Conservation (phyloP, 768 basidiomycete species). For the Lactifluus rugatus region DNA sequence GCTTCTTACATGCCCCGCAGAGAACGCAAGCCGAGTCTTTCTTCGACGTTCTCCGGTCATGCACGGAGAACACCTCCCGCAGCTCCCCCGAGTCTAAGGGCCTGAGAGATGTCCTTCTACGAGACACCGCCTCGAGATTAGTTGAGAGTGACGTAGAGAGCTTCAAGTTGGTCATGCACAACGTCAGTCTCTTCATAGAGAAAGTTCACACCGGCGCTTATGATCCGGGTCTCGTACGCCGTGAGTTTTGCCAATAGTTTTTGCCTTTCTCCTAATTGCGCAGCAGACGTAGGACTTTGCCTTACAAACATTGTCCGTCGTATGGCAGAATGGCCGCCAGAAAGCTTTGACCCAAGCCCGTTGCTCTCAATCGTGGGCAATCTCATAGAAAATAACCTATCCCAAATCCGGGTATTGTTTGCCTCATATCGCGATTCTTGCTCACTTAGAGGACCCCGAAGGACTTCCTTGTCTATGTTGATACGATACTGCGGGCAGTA, state of each 20-base stretch:
- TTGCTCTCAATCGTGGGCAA: constrained; percentile 41
- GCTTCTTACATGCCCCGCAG: constrained; percentile 1
- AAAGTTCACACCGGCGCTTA: constrained; percentile 46
- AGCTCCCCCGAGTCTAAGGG: neutral
- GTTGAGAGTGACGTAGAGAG: constrained; percentile 34
- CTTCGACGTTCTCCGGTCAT: constrained; percentile 9
- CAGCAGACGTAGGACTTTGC: constrained; percentile 46
- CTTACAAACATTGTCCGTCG: constrained; percentile 46
- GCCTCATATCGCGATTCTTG: neutral
- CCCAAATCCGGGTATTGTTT: constrained; percentile 38
- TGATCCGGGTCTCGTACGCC: constrained; percentile 41
- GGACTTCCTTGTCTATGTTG: constrained; percentile 52
- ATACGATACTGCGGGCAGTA: constrained; percentile 47
- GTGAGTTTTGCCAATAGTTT: constrained; percentile 27
- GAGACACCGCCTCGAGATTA: constrained; percentile 39
- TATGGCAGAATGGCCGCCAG: constrained; percentile 43
- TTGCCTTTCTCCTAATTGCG: neutral
- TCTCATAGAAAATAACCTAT: constrained; percentile 52
- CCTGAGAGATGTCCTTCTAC: constrained; percentile 33
- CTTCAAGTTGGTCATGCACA: constrained; percentile 46
- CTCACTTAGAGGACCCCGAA: constrained; percentile 21
- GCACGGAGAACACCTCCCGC: constrained; percentile 6
- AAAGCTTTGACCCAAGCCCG: constrained; percentile 45
- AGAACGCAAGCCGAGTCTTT: constrained; percentile 2
- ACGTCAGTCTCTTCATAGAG: constrained; percentile 49